Percentiles rank a stretch among this genome's conserved stretches.
phyloP scores from a whole-genome alignment of 1,284 basidiomycete genomes.

The Leccinum pachyderme region DNA sequence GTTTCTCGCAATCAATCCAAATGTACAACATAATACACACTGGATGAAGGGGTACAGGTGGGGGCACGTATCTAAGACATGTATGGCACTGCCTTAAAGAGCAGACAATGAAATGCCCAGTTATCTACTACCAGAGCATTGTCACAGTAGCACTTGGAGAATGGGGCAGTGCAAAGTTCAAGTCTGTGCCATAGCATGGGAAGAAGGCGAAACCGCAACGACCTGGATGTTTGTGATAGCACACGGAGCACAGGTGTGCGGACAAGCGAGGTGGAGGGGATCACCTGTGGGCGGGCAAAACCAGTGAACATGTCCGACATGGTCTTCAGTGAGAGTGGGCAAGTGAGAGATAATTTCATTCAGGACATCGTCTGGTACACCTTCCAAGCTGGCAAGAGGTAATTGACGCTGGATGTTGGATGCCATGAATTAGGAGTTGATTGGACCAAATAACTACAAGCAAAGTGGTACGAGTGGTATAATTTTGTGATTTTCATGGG shows the following conservation, averaged over 20 bases:
- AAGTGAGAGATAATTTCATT: constrained; percentile 9
- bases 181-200: constrained; percentile 16
- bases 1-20: too few species aligned
- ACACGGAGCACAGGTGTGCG: constrained; percentile 5
- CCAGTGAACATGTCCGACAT: not conserved
- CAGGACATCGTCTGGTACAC: constrained; percentile 13
- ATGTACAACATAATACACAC: constrained; percentile 7
- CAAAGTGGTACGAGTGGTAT: too few species aligned
- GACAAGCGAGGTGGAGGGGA: not conserved
- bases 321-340: constrained; percentile 1
- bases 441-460: too few species aligned
- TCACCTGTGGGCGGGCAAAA: not conserved
- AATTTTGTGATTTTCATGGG: too few species aligned
- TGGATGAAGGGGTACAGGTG: constrained; percentile 9
- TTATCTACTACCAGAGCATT: too few species aligned
- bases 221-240: constrained; percentile 4
- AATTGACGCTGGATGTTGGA: not conserved
- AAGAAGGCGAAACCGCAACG: constrained; percentile 13
- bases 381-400: constrained; percentile 4
- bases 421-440: not conserved
- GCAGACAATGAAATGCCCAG: too few species aligned
- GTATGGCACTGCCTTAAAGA: too few species aligned
- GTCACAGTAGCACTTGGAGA: not conserved
- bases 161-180: constrained; percentile 8
- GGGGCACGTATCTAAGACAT: constrained; percentile 4